Percentiles rank a stretch among this genome's conserved stretches.
These are phyloP conservation scores for Erythrobasidium yunnanense DNA, from an alignment of 768 basidiomycete genomes.

Conservation along the genomic window DNA sequence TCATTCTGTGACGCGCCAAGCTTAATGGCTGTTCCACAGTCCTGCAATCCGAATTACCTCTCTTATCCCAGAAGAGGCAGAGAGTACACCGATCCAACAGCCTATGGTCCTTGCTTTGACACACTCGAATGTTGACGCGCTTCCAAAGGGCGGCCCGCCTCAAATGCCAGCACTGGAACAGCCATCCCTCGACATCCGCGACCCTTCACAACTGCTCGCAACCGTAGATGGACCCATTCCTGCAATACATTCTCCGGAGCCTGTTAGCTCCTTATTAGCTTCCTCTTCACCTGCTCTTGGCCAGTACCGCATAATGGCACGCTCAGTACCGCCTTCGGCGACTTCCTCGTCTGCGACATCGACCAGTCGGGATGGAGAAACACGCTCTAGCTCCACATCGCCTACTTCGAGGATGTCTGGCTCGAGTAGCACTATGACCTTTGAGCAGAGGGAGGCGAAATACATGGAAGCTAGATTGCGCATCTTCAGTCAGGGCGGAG, in stretches of 20 bases:
- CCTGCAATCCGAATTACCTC: conserved; percentile 14
- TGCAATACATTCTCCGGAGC: too few species aligned
- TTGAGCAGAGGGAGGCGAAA: conserved; percentile 36
- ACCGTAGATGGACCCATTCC: too few species aligned
- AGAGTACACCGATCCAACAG: not conserved
- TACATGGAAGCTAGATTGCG: conserved; percentile 37
- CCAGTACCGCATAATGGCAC: conserved; percentile 14
- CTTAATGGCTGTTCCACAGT: too few species aligned
- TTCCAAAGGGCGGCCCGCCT: too few species aligned
- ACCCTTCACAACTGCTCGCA: too few species aligned
- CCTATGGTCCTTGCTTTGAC: not conserved
- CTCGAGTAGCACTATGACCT: conserved; percentile 27
- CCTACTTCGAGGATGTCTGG: not conserved
- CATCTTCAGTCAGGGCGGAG: conserved; percentile 29
- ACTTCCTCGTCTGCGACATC: not conserved
- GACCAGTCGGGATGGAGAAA: too few species aligned
- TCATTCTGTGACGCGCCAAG: not conserved
- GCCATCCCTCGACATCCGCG: too few species aligned
- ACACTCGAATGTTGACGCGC: not conserved
- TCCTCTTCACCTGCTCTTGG: too few species aligned
- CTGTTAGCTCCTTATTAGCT: too few species aligned
- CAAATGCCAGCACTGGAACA: too few species aligned
- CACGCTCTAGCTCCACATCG: not conserved
- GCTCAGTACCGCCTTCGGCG: not conserved
- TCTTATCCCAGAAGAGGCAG: not conserved